Conservation (phyloP, 306 rosid genomes). For the Castanea sativa region DNA sequence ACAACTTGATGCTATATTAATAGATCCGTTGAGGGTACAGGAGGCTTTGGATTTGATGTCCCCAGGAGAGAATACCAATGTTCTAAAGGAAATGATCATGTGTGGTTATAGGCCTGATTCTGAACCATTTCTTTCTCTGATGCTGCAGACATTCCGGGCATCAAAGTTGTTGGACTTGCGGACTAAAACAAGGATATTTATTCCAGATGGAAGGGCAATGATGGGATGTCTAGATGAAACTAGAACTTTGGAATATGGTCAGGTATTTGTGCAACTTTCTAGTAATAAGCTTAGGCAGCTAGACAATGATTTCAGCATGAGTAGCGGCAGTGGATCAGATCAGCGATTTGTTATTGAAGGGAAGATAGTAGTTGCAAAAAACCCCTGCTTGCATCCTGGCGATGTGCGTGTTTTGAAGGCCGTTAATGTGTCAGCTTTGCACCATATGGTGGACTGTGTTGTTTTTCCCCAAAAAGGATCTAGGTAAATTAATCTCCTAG, state of each 20-base stretch:
- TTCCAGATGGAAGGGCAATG: slow-evolving; percentile 84
- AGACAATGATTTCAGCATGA: slow-evolving; percentile 14
- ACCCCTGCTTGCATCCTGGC: slow-evolving; percentile 82
- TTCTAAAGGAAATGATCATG: slow-evolving; percentile 67
- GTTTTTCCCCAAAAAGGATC: slow-evolving; percentile 72
- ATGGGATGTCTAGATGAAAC: slow-evolving; percentile 95
- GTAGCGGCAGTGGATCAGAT: slow-evolving; percentile 5
- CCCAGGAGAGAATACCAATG: slow-evolving; percentile 68
- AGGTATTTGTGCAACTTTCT: slow-evolving; percentile 73
- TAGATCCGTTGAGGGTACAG: slow-evolving; percentile 59
- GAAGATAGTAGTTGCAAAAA: slow-evolving; percentile 68
- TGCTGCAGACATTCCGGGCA: slow-evolving; percentile 77
- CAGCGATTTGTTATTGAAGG: slow-evolving; percentile 14
- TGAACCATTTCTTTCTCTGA: slow-evolving; percentile 86
- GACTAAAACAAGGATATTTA: slow-evolving; percentile 54
- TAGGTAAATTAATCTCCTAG: slow-evolving; percentile 40
- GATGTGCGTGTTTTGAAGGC: slow-evolving; percentile 77
- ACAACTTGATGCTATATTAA: slow-evolving; percentile 57
- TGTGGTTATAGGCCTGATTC: slow-evolving; percentile 74
- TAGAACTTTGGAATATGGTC: slow-evolving; percentile 63
- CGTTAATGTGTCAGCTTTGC: slow-evolving; percentile 57
- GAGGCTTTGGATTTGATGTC: slow-evolving; percentile 74
- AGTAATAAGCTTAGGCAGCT: slow-evolving; percentile 20
- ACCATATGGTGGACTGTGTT: slow-evolving; percentile 81
- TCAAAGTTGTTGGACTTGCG: slow-evolving; percentile 69